These are phyloP conservation scores for Penicillium corylophilum DNA, from an alignment of 2,329 filamentous ascomycete genomes.

Conservation along the genomic window DNA sequence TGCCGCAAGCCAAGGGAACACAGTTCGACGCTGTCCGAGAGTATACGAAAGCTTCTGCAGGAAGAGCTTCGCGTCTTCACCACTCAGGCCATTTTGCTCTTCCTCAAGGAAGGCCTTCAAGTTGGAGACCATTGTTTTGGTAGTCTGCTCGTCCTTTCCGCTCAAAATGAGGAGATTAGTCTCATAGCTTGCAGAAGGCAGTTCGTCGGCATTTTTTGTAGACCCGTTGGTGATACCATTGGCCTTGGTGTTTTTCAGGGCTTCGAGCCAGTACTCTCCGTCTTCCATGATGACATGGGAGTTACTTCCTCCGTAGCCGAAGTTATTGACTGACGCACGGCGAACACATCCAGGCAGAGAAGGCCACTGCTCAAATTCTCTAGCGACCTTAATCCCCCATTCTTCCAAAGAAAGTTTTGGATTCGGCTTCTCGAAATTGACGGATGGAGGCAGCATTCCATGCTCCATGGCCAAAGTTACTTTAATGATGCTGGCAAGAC, in stretches of 20 bases:
- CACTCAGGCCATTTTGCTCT: neutral
- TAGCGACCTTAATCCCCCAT: conserved; percentile 7
- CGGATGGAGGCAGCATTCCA: conserved; percentile 25
- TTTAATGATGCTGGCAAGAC: conserved; percentile 28
- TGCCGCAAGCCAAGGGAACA: conserved; percentile 3
- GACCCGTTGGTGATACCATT: too few relatives aligned
- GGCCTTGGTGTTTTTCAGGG: too few relatives aligned
- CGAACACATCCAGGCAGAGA: neutral
- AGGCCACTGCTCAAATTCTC: neutral
- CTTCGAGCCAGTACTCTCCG: neutral
- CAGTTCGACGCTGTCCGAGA: conserved; percentile 2
- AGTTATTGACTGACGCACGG: conserved; percentile 6
- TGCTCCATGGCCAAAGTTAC: conserved; percentile 19
- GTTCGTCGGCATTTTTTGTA: too few relatives aligned
- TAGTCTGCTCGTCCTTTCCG: conserved; percentile 1
- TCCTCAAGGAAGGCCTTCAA: neutral
- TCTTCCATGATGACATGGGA: conserved; percentile 30
- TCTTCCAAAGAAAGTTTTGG: conserved; percentile 16
- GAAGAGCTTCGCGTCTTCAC: neutral
- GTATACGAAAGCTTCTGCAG: conserved; percentile 11
- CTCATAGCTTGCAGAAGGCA: too few relatives aligned
- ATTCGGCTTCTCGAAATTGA: conserved; percentile 25
- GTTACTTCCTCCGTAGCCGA: conserved; percentile 6
- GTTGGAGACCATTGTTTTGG: neutral
- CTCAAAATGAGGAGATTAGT: neutral